Percentiles rank a stretch among this genome's conserved stretches.
Evolutionary conservation across 495 filamentous ascomycete genomes (phyloP).

Genomic region (Daldinia concentrica): DNA sequence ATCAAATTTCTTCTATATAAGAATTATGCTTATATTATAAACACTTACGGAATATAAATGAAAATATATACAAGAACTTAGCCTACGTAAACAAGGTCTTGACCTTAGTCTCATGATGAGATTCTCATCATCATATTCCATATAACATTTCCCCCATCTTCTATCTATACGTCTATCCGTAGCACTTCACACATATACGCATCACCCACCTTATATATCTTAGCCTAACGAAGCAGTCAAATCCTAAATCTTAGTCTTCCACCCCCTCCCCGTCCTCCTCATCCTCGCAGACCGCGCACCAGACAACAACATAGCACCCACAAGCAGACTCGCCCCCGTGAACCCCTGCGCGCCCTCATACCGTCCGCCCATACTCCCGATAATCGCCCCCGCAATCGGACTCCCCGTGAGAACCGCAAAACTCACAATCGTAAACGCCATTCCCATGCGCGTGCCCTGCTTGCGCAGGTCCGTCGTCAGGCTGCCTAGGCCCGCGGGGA

Average conservation of each 20-base stretch:
- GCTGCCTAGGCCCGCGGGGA: constrained; percentile 69
- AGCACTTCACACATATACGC: background rate
- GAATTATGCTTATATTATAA: no score
- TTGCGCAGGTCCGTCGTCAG: constrained; percentile 71
- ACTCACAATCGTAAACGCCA: constrained; percentile 79
- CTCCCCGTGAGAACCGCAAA: constrained; percentile 78
- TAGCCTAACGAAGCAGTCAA: background rate
- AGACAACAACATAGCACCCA: constrained; percentile 56
- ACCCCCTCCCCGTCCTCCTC: constrained; percentile 44
- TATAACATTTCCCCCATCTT: background rate
- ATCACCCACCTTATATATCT: background rate
- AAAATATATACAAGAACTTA: background rate
- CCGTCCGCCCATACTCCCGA: constrained; percentile 61
- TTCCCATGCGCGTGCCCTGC: constrained; percentile 77
- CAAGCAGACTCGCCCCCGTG: constrained; percentile 59
- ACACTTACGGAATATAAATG: no score
- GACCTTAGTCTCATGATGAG: no score
- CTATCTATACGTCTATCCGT: background rate
- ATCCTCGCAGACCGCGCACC: constrained; percentile 50
- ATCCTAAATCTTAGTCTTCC: constrained; percentile 41
- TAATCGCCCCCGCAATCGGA: constrained; percentile 75
- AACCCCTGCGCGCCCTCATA: constrained; percentile 74
- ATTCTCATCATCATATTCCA: background rate
- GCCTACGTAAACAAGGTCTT: no score
- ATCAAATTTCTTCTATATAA: no score